Base-by-base conservation (phyloP, 148 eudicot species). In the Rhododendron simsii region DNA sequence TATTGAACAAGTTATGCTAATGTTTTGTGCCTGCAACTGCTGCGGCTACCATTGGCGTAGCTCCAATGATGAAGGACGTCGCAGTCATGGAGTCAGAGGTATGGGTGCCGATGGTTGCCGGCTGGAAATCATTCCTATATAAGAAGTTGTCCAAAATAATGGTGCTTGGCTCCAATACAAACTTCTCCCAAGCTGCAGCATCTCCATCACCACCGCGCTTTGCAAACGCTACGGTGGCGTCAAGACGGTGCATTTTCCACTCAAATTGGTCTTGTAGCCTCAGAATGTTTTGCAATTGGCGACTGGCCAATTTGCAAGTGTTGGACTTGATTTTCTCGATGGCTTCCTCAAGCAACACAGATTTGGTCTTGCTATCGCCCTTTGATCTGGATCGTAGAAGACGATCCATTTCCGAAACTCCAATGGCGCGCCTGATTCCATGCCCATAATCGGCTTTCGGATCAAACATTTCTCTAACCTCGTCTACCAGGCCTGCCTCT, bases 381-480 rank as follows among this genome's bases (percentile, higher is more conserved):
- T 84, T 81, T 33, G 86, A 26, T 15, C 92, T 95, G 20, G 87
- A 93, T 57, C 90, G 79, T 3, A 96, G 87, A 84, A 88, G 91
- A 76, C 57, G 83, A 35, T 93, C 93, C 91, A 96, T 78, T 84
- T 96, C 99, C 1, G 98, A 95, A 21, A 96, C 95, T 10, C 99
- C 99, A 16, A 96, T 96, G 5, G 98, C 97, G 0, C 95, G 96
- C 48, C 95, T 84, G 45, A 95, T 87, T 33, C 99, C 99, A 2
- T 59, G 84, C 0, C 90, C 88, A 81, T 93, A 92, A 84, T 95
- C 91, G 3, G 90, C 92, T 23, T 91, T 71, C 0, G 93, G 91
- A 53, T 90, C 73, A n/a, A 91, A 96, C 26, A 95, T 82, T 8
- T 73, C 87, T 76, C 93, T 81, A 1, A 92, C 97, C 80, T 96